Evolutionary conservation across 1,284 basidiomycete genomes (phyloP).

Genomic region (Trichosporon ovoides): DNA sequence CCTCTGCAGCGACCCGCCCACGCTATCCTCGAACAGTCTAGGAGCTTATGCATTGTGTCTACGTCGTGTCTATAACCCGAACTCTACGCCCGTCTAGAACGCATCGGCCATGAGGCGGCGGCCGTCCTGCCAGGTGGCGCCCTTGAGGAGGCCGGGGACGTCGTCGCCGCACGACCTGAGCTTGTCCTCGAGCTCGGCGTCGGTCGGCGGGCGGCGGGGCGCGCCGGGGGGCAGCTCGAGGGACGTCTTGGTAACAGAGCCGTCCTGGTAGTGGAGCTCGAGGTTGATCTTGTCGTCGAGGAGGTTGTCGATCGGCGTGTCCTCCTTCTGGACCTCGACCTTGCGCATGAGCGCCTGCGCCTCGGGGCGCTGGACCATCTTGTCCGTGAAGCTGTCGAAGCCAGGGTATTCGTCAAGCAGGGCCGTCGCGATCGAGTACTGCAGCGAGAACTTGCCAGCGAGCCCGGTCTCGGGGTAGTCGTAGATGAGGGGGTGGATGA

Average conservation of each 20-base stretch:
- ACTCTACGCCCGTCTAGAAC: background rate
- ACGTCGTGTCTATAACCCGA: background rate
- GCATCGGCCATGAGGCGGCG: constrained; percentile 8
- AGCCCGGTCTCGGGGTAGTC: constrained; percentile 10
- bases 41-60: too few relatives aligned
- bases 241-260: background rate
- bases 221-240: constrained; percentile 10
- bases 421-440: constrained; percentile 11
- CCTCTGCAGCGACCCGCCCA: too few relatives aligned
- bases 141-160: constrained; percentile 1
- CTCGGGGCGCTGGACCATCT: constrained; percentile 9
- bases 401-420: constrained; percentile 11
- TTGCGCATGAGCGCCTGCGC: constrained; percentile 8
- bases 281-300: constrained; percentile 11
- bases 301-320: constrained; percentile 10
- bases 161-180: constrained; percentile 7
- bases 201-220: constrained; percentile 8
- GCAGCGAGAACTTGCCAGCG: constrained; percentile 13
- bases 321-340: constrained; percentile 10
- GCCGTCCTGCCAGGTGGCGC: constrained; percentile 6
- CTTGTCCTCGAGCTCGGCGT: constrained; percentile 9
- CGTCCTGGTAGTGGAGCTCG: constrained; percentile 7
- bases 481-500: constrained; percentile 13
- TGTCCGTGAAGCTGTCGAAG: constrained; percentile 11
- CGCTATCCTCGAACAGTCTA: too few relatives aligned